A percentile compares a stretch with the other conserved stretches of the same genome.
These are phyloP conservation scores for Hypoxylon perforatum DNA, from an alignment of 495 filamentous ascomycete species.

Conservation along the genomic window DNA sequence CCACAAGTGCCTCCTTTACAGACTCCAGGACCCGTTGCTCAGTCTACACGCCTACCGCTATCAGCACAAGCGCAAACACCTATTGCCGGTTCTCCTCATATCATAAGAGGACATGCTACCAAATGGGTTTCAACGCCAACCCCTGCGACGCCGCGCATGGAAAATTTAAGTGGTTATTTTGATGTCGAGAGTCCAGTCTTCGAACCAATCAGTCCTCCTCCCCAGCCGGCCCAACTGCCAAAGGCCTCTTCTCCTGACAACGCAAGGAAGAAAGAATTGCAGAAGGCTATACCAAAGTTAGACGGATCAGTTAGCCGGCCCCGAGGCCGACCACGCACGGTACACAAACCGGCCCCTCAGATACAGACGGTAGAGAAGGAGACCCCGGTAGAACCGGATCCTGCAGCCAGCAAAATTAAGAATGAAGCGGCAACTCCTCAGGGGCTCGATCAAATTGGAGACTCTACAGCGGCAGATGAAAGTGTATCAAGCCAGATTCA, in stretches of 20 bases:
- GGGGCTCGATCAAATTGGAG: conserved; percentile 59
- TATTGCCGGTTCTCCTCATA: conserved; percentile 23
- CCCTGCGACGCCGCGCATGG: conserved; percentile 57
- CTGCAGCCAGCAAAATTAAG: conserved; percentile 66
- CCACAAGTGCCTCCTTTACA: conserved; percentile 39
- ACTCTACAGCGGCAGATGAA: conserved; percentile 61
- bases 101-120: conserved; percentile 57
- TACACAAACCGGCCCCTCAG: conserved; percentile 45
- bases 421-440: conserved; percentile 73
- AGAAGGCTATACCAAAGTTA: conserved; percentile 38
- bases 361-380: conserved; percentile 68
- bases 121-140: conserved; percentile 59
- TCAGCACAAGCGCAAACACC: conserved; percentile 39
- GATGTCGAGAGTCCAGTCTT: conserved; percentile 53
- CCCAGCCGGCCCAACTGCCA: conserved; percentile 48
- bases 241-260: conserved; percentile 40
- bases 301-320: conserved; percentile 41
- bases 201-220: conserved; percentile 61
- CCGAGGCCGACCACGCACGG: conserved; percentile 49
- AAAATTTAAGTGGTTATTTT: conserved; percentile 40
- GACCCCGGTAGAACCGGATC: conserved; percentile 59
- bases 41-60: conserved; percentile 22
- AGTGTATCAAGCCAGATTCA: conserved; percentile 43
- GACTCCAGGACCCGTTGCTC: conserved; percentile 34
- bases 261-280: conserved; percentile 42